These are phyloP conservation scores for Solanum ossicruentum DNA, from an alignment of 257 asterid genomes.

Conservation along the genomic window DNA sequence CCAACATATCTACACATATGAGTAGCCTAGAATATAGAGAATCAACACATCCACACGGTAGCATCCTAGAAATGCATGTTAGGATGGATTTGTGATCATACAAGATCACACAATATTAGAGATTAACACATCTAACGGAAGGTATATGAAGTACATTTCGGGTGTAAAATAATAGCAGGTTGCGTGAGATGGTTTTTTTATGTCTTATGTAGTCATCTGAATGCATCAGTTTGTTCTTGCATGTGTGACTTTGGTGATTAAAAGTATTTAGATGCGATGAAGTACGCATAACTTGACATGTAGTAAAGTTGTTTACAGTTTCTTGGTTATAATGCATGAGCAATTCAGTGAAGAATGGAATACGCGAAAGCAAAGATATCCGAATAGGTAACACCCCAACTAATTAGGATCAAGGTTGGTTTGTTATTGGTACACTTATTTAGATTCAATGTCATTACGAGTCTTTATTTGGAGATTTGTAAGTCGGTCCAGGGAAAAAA, in stretches of 20 bases:
- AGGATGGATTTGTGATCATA: background rate
- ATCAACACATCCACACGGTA: background rate
- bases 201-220: background rate
- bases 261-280: background rate
- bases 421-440: background rate
- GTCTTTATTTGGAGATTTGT: background rate
- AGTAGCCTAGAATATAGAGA: background rate
- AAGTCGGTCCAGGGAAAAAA: background rate
- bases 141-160: background rate
- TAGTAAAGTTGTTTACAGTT: background rate
- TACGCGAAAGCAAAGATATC: background rate
- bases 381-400: background rate
- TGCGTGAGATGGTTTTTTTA: background rate
- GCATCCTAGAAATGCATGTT: background rate
- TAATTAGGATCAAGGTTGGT: background rate
- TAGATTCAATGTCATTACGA: background rate
- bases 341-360: background rate
- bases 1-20: background rate
- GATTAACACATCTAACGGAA: background rate
- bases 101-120: background rate
- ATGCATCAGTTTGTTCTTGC: background rate
- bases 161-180: background rate
- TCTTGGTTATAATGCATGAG: background rate
- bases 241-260: background rate
- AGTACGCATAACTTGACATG: background rate